Evolutionary conservation across 2,329 filamentous ascomycete species (phyloP), one percentile per base, ranked within the genome.

Genomic region (Arthroderma uncinatum): DNA sequence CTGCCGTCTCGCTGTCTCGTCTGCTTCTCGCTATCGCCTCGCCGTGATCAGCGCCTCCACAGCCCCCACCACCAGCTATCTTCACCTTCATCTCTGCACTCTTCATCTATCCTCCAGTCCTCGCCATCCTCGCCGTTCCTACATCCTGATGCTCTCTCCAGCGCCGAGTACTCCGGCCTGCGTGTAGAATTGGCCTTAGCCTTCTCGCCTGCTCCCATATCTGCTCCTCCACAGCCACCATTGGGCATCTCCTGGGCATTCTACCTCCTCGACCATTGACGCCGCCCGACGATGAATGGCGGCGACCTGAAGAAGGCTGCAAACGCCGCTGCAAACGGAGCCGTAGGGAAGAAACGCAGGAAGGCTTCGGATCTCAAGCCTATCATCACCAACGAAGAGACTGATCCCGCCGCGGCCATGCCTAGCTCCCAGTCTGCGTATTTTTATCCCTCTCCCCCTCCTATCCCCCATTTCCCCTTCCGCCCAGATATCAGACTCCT

Each of bases 311-410:
- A 82, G 67, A 82, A 83, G 71, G 21, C 44, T 48, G 44, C 44
- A n/a, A 25, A 9, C 25, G 54, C 40, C 40, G 68, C 72, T 61
- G 71, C 75, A 64, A 76, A 80, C 73, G 79, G 76, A 71, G 81
- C 77, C 69, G 77, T 75, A 65, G 77, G 78, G 66, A 84, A 84
- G 76, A 84, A 84, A 76, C 77, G 81, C 65, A 78, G 81, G 73
- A 85, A 84, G 74, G 79, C 79, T 62, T 79, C 82, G 66, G 75
- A 77, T 64, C 72, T 84, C 67, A 84, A 84, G 73, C 82, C 82
- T 65, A 85, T 85, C 70, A 81, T 85, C 69, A 85, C 82, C 60
- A 82, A 79, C 63, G 81, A 84, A 65, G 71, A 53, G 19, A 36
- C 34, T 34, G 50, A 53, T 75, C 71, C 67, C 53, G 28, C 59